Percentiles rank a stretch among this genome's conserved stretches.
Conservation (phyloP, 495 filamentous ascomycete species). For the Durotheca rogersii region DNA sequence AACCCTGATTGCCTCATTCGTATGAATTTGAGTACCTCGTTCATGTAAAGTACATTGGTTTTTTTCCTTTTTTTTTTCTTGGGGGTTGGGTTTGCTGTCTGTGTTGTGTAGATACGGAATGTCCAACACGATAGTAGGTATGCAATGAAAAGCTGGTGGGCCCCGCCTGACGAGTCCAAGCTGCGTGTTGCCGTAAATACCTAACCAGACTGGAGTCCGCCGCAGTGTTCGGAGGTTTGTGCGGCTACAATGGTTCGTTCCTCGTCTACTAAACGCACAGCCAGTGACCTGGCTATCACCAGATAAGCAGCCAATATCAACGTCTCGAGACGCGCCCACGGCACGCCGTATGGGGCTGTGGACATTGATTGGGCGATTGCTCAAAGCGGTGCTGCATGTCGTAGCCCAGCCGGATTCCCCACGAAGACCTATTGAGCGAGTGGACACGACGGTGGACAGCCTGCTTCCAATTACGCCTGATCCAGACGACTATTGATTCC, state of each 20-base stretch:
- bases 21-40: too few relatives aligned
- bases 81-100: too few relatives aligned
- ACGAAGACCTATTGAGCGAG: background rate
- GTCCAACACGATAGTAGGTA: background rate
- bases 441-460: background rate
- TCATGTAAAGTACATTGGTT: too few relatives aligned
- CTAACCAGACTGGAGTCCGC: background rate
- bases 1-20: too few relatives aligned
- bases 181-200: background rate
- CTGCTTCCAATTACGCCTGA: background rate
- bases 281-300: background rate
- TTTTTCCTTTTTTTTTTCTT: too few relatives aligned
- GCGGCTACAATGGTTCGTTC: background rate
- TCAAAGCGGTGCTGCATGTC: background rate
- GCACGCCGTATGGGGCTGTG: constrained; percentile 2
- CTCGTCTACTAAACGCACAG: background rate
- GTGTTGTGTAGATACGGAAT: background rate
- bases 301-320: background rate
- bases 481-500: background rate
- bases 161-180: background rate
- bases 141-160: background rate
- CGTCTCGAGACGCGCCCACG: background rate
- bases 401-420: background rate
- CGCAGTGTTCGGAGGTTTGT: constrained; percentile 1
- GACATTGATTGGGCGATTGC: background rate